A percentile compares a stretch with the other conserved stretches of the same genome.
Evolutionary conservation across 306 rosid species (phyloP).

Genomic region (Pyrus bretschneideri): DNA sequence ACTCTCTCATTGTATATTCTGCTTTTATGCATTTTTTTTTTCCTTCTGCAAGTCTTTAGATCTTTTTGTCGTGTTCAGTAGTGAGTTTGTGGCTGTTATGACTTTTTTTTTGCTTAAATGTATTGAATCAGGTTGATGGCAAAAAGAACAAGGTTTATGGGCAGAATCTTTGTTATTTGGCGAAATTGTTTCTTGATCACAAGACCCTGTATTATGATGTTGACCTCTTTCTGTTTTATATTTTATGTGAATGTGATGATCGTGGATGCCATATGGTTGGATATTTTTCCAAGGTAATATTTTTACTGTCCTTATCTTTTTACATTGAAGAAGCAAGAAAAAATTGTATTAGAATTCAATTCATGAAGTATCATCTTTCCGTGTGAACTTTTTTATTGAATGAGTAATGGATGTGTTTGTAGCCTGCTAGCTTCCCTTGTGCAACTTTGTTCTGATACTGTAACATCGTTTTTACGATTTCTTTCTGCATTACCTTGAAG

Average conservation of each 20-base stretch:
- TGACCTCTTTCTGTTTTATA: conserved; percentile 91
- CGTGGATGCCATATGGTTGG: conserved; percentile 99
- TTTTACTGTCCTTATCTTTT: background rate
- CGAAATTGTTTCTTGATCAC: conserved; percentile 95
- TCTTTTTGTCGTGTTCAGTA: background rate
- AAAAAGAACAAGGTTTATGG: conserved; percentile 99
- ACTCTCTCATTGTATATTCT: background rate
- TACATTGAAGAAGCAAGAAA: background rate
- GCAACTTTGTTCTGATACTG: background rate
- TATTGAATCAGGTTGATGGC: conserved; percentile 83
- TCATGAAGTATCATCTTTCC: background rate
- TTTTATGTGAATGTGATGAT: conserved; percentile 95
- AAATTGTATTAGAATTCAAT: background rate
- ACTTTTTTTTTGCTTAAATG: background rate
- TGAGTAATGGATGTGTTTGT: background rate
- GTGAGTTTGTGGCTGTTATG: conserved; percentile 10
- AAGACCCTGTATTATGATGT: conserved; percentile 98
- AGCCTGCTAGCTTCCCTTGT: background rate
- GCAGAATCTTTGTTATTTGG: conserved; percentile 97
- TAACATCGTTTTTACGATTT: background rate
- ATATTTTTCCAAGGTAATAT: conserved; percentile 86
- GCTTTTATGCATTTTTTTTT: background rate
- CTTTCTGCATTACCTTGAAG: background rate
- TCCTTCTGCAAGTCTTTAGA: background rate
- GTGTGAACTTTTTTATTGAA: background rate